Evolutionary conservation across 345 rosid species (phyloP).

Genomic region (Brassica napus): DNA sequence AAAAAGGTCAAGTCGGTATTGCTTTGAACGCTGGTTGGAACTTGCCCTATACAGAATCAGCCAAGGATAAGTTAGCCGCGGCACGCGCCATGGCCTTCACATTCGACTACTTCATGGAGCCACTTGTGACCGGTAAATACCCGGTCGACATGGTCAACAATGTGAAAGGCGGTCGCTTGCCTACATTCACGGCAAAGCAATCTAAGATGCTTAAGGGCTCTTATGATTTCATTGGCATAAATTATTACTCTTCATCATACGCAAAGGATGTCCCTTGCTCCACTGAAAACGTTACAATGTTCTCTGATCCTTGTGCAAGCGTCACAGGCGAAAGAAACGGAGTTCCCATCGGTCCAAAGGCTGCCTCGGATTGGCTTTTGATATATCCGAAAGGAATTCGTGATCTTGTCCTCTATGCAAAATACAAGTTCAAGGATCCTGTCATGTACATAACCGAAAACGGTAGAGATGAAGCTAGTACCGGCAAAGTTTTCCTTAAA

Average conservation of each 20-base stretch:
- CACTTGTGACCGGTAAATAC: slow-evolving; percentile 15
- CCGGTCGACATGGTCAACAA: slow-evolving; percentile 9
- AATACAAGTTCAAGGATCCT: slow-evolving; percentile 3
- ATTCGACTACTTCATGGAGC: slow-evolving; percentile 16
- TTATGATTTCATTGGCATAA: slow-evolving; percentile 25
- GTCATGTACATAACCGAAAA: slow-evolving; percentile 11
- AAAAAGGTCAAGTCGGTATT: slow-evolving; percentile 1
- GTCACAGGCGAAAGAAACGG: slow-evolving; percentile 15
- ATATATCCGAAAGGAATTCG: slow-evolving; percentile 8
- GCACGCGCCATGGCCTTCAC: slow-evolving; percentile 19
- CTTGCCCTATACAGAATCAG: slow-evolving; percentile 12
- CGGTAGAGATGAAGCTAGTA: slow-evolving; percentile 12
- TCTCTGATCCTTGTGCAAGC: slow-evolving; percentile 13
- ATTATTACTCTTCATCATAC: slow-evolving; percentile 10
- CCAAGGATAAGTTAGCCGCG: slow-evolving; percentile 1
- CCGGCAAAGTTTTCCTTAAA: not conserved
- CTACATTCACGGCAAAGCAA: slow-evolving; percentile 7
- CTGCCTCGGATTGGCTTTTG: slow-evolving; percentile 16
- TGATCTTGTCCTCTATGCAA: slow-evolving; percentile 14
- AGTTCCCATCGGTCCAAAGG: slow-evolving; percentile 15
- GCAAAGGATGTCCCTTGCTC: slow-evolving; percentile 11
- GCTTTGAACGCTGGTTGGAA: slow-evolving; percentile 19
- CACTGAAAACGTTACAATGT: slow-evolving; percentile 14
- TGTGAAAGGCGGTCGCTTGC: slow-evolving; percentile 3
- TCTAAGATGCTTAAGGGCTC: slow-evolving; percentile 10